Evolutionary conservation across 2,329 filamentous ascomycete species (phyloP).

Genomic region (Nemania bipapillata): DNA sequence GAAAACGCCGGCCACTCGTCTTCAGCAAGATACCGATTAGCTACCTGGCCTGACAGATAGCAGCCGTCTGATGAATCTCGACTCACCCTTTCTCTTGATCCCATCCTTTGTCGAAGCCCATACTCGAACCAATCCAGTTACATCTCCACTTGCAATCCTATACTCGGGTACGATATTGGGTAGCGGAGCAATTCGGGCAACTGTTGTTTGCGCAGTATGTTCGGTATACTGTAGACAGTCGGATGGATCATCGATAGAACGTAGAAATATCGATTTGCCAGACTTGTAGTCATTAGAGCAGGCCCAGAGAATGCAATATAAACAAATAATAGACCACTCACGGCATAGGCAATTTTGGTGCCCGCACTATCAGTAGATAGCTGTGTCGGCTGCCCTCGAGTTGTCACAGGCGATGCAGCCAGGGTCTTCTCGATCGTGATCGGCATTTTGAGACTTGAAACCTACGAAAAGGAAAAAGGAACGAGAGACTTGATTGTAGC

Average conservation of each 20-base stretch:
- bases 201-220: slow-evolving; percentile 87
- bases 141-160: slow-evolving; percentile 93
- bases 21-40: slow-evolving; percentile 45
- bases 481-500: not conserved
- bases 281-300: slow-evolving; percentile 65
- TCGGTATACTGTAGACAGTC: slow-evolving; percentile 89
- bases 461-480: not conserved
- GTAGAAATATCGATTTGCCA: slow-evolving; percentile 95
- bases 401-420: slow-evolving; percentile 84
- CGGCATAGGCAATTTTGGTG: slow-evolving; percentile 90
- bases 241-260: slow-evolving; percentile 89
- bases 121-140: slow-evolving; percentile 82
- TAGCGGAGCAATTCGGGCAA: slow-evolving; percentile 89
- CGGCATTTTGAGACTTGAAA: slow-evolving; percentile 56
- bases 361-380: slow-evolving; percentile 89
- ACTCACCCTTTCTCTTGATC: slow-evolving; percentile 75
- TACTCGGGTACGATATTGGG: slow-evolving; percentile 68
- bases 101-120: slow-evolving; percentile 89
- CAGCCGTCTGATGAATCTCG: not conserved
- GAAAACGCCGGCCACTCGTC: slow-evolving; percentile 94
- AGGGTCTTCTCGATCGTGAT: slow-evolving; percentile 76
- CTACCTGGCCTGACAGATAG: not conserved
- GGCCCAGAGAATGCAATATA: slow-evolving; percentile 4
- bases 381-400: slow-evolving; percentile 86
- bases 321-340: slow-evolving; percentile 61